Evolutionary conservation across 2,329 filamentous ascomycete species (phyloP), one percentile per base, ranked within the genome.

Genomic region (Mollisiaceae sp.): DNA sequence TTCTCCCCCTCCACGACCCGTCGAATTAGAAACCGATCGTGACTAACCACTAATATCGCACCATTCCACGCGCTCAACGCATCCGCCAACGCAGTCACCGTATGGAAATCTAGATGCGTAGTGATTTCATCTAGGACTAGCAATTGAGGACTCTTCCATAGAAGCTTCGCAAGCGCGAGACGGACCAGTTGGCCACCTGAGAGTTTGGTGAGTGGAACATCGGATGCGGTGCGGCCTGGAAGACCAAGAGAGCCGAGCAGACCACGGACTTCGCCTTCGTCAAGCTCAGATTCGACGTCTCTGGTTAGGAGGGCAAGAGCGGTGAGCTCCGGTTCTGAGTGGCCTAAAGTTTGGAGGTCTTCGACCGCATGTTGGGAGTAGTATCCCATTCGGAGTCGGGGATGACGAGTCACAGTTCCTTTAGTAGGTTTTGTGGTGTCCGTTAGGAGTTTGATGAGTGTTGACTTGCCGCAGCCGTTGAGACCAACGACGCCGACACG

Each of bases 121-220:
- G 95, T 98, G 60, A 95, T 94, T 82, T 98, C 94, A 86, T 98
- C 94, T 18, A 98, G 89, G 35, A 98, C 93, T 65, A 99, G 87
- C 74, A 99, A 81, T 80, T 99, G 95, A 0, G 95, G 95, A 83
- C 97, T 97, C 82, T 97, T 97, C 93, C 93, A 97, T 89, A 97
- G 94, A 73, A 93, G 91, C 73, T 91, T 91, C 1, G 92, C 94
- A 71, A 98, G 94, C 8, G 92, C 95, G 27, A 93, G 89, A 93
- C 93, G 75, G 58, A 91, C 90, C 24, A 92, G 84, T 77, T 96
- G 93, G 0, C 92, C 93, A 47, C 92, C 92, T 0, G 91, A 94
- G 0, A 97, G 82, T 74, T 89, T 86, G n/a, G 79, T 77, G 0
- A 96, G 77, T 0, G 92, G 90, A 0, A 93, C 86, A 72, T 94